These are phyloP conservation scores for Suillus ampliporus DNA, from an alignment of 768 basidiomycete genomes.

Conservation along the genomic window DNA sequence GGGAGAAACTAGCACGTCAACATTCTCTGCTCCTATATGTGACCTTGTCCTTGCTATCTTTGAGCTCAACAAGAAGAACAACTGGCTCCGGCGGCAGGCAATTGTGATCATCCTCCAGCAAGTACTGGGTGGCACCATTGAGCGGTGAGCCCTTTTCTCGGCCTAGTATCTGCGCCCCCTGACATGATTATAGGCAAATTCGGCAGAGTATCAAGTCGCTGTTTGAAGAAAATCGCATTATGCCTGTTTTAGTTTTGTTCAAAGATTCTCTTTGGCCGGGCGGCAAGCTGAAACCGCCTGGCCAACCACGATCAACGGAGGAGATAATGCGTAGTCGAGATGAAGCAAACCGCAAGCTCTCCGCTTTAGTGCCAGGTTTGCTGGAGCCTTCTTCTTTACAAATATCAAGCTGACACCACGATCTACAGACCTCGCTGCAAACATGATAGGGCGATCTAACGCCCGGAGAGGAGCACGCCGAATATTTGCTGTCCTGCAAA, in stretches of 20 bases:
- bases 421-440: constrained; percentile 83
- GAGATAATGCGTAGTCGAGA: constrained; percentile 83
- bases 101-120: constrained; percentile 97
- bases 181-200: constrained; percentile 68
- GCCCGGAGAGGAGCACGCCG: constrained; percentile 91
- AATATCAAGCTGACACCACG: constrained; percentile 4
- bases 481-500: constrained; percentile 94
- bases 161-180: constrained; percentile 7
- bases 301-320: constrained; percentile 72
- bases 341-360: constrained; percentile 89
- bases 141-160: constrained; percentile 62
- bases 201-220: constrained; percentile 74
- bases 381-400: constrained; percentile 15
- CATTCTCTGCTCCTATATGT: constrained; percentile 93
- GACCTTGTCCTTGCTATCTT: constrained; percentile 93
- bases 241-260: constrained; percentile 68
- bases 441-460: constrained; percentile 98
- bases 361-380: constrained; percentile 88
- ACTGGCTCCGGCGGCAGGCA: constrained; percentile 94
- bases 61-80: constrained; percentile 94
- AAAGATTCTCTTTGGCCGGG: constrained; percentile 84
- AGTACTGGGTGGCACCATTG: constrained; percentile 93
- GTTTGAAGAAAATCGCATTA: constrained; percentile 71
- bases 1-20: constrained; percentile 87
- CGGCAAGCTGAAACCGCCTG: constrained; percentile 68